Base-by-base conservation (phyloP, 225 moss, liverwort and hornwort genomes). In the Antitrichia curtipendula region DNA sequence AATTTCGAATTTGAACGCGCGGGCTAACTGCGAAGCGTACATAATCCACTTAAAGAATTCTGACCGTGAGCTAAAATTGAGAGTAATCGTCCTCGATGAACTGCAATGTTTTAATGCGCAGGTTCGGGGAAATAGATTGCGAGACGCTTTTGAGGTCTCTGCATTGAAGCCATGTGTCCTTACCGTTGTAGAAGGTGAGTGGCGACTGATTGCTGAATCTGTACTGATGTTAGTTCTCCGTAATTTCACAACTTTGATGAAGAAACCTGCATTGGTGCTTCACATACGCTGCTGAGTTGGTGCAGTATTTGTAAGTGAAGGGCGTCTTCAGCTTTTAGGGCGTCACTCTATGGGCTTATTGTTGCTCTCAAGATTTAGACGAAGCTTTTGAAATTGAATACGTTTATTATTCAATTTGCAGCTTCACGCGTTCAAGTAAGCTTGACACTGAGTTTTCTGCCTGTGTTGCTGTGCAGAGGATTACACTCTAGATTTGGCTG, bases 161-260 rank as follows among this genome's bases (percentile, higher is more conserved):
- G 91, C 88, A 64, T 85, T 95, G 84, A 95, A 95, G 90, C 95
- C 95, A 52, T 92, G 91, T 75, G 76, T 92, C 38, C 92, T 95
- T 54, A 88, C 88, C 45, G 63, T 95, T 61, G 93, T 89, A 83
- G 95, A 95, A 90, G 95, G 95, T 91, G 64, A 86, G 80, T 81
- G 45, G 13, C 16, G 38, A 61, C 25, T 76, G 24, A 32, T 57
- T 64, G 38, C 32, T 25, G 5, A 32, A n/a, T 49, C 66, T 82
- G 3, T 16, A 53, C 18, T 12, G 15, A 10, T 80, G 15, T 57
- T 20, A 38, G 78, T 47, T 32, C 41, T 43, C 53, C 34, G 41
- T 34, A 34, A 40, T 54, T 21, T 32, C 22, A 40, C 31, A n/a
- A 25, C 24, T 50, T 31, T 13, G 58, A 25, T 47, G 19, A 74